Evolutionary conservation across 2,329 filamentous ascomycete species (phyloP).

Genomic region (Penicillium sp.): DNA sequence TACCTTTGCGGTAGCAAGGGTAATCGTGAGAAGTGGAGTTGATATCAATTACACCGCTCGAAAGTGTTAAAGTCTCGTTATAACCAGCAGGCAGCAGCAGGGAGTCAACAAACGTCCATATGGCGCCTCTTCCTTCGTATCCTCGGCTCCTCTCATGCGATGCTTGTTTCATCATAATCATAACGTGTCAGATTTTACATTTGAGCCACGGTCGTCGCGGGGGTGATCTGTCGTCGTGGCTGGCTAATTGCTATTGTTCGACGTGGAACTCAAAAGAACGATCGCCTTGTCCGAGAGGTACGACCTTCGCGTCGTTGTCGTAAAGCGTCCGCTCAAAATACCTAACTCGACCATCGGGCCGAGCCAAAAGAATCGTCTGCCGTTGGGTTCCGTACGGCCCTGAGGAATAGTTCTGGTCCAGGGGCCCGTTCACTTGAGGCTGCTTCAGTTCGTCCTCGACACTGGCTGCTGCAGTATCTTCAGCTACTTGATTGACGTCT

Average conservation of each 20-base stretch:
- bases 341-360: slow-evolving; percentile 56
- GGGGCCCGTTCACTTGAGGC: slow-evolving; percentile 24
- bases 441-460: slow-evolving; percentile 25
- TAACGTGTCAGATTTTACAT: slow-evolving; percentile 4
- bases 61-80: neutral
- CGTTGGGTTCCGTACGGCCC: slow-evolving; percentile 66
- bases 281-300: slow-evolving; percentile 52
- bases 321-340: slow-evolving; percentile 65
- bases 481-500: slow-evolving; percentile 36
- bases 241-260: slow-evolving; percentile 16
- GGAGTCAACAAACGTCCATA: neutral
- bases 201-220: slow-evolving; percentile 1
- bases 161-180: slow-evolving; percentile 4
- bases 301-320: slow-evolving; percentile 52
- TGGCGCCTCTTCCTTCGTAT: neutral
- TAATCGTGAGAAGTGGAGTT: neutral
- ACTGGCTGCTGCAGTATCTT: slow-evolving; percentile 37
- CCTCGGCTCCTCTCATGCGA: neutral
- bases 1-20: neutral
- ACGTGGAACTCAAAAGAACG: slow-evolving; percentile 40
- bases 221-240: slow-evolving; percentile 2
- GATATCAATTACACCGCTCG: slow-evolving; percentile 2
- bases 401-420: slow-evolving; percentile 38
- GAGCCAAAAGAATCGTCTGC: slow-evolving; percentile 62
- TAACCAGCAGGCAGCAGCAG: neutral